Conservation (phyloP, 1,284 basidiomycete species). For the Puccinia horiana region DNA sequence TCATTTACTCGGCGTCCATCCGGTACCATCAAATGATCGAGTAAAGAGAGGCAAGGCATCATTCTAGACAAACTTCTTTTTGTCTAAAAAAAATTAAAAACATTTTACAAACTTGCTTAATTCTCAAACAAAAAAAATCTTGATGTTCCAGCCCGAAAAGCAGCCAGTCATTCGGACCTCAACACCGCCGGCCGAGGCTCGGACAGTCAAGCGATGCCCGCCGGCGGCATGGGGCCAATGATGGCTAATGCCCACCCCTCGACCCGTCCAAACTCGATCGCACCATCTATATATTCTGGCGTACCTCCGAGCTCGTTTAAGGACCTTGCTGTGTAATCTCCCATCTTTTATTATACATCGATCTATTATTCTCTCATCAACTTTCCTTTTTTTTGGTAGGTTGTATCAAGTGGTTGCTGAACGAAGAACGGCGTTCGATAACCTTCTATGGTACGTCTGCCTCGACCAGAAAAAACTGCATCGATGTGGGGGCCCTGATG, state of each 20-base stretch:
- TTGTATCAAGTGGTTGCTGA: constrained; percentile 47
- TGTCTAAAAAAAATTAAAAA: too few species aligned
- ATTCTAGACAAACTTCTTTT: neutral
- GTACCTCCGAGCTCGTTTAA: constrained; percentile 37
- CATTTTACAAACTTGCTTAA: too few species aligned
- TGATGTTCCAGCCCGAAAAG: neutral
- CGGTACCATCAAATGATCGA: neutral
- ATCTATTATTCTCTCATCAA: neutral
- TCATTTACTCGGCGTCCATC: constrained; percentile 29
- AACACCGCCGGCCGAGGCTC: neutral
- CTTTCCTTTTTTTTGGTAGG: neutral
- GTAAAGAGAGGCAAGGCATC: neutral
- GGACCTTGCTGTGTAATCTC: constrained; percentile 25
- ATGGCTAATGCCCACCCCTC: neutral
- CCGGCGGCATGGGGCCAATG: too few species aligned
- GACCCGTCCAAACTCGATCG: constrained; percentile 21
- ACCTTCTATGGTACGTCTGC: constrained; percentile 34
- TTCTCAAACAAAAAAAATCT: neutral
- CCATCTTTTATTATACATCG: neutral
- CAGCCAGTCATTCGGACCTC: neutral
- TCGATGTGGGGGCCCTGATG: too few species aligned
- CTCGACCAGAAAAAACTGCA: neutral
- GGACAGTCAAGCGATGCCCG: neutral
- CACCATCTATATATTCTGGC: constrained; percentile 34
- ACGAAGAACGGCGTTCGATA: constrained; percentile 44